Evolutionary conservation across 176 grass and related monocot genomes (phyloP).

Genomic region (Dendrocalamus sinicus): DNA sequence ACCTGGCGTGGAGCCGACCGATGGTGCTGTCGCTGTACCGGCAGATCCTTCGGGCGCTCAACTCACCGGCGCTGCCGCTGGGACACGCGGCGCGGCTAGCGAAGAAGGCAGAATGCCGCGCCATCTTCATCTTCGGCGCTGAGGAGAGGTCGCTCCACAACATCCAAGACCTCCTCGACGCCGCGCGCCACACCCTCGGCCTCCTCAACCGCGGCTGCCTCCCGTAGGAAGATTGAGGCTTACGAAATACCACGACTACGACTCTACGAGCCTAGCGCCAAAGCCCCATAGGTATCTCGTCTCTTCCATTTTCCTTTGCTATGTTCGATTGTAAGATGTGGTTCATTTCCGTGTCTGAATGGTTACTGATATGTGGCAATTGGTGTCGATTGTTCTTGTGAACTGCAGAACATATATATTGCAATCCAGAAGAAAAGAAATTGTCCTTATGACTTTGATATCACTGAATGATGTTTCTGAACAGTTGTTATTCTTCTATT

Average conservation of each 20-base stretch:
- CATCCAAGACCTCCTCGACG: conserved; percentile 75
- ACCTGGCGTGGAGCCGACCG: conserved; percentile 63
- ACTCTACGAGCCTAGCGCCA: not conserved
- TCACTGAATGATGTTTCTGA: not conserved
- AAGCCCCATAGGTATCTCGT: conserved; percentile 13
- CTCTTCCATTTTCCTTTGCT: conserved; percentile 5
- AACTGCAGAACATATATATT: not conserved
- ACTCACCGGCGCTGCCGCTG: conserved; percentile 71
- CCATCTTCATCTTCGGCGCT: conserved; percentile 79
- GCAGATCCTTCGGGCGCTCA: conserved; percentile 75
- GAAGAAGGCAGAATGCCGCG: conserved; percentile 84
- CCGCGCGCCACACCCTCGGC: conserved; percentile 68
- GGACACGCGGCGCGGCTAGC: conserved; percentile 64
- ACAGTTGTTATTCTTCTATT: not conserved
- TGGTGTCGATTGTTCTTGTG: not conserved
- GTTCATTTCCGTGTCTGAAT: not conserved
- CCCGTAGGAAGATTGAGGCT: conserved; percentile 39
- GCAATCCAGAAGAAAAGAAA: not conserved
- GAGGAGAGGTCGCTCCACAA: conserved; percentile 86
- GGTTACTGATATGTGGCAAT: not conserved
- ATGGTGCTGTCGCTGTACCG: conserved; percentile 77
- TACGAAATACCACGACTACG: not conserved
- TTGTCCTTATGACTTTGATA: not conserved
- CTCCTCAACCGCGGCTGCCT: conserved; percentile 75
- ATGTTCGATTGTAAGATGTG: not conserved